These are phyloP conservation scores for Fraxinus latifolia DNA, from an alignment of 305 asterid species.

Conservation along the genomic window DNA sequence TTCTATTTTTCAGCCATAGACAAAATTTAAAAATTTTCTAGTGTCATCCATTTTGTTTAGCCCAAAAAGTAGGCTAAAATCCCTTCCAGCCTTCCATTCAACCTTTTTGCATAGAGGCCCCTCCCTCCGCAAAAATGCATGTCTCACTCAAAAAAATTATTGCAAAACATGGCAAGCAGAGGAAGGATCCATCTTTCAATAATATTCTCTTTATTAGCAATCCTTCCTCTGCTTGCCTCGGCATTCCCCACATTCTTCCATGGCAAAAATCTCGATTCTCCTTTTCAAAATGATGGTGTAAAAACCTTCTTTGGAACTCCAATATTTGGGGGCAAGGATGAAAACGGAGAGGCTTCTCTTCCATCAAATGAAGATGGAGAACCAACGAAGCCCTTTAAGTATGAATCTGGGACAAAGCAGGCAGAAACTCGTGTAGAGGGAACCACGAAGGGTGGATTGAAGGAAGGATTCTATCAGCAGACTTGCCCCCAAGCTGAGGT, in stretches of 20 bases:
- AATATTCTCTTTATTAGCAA: conserved; percentile 30
- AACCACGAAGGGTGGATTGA: conserved; percentile 17
- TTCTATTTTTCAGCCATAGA: neutral
- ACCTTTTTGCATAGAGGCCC: conserved; percentile 4
- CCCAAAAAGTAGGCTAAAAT: conserved; percentile 22
- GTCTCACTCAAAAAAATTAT: conserved; percentile 10
- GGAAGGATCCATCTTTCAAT: conserved; percentile 30
- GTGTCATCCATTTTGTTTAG: conserved; percentile 16
- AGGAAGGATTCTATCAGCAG: conserved; percentile 37
- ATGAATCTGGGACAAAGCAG: neutral
- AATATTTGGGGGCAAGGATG: neutral
- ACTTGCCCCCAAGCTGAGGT: conserved; percentile 57
- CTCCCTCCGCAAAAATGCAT: neutral
- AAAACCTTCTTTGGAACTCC: neutral
- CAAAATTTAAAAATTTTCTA: conserved; percentile 8
- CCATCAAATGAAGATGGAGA: neutral
- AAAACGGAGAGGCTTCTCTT: neutral
- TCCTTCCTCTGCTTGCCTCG: conserved; percentile 38
- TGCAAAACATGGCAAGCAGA: conserved; percentile 29
- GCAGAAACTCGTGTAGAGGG: neutral
- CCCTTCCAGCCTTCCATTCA: conserved; percentile 25
- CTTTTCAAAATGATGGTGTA: neutral
- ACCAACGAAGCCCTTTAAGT: neutral
- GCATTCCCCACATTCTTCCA: conserved; percentile 16
- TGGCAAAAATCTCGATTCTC: neutral